Evolutionary conservation across 169 alveolate species (phyloP).

Genomic region (Plasmodium chabaudi): DNA sequence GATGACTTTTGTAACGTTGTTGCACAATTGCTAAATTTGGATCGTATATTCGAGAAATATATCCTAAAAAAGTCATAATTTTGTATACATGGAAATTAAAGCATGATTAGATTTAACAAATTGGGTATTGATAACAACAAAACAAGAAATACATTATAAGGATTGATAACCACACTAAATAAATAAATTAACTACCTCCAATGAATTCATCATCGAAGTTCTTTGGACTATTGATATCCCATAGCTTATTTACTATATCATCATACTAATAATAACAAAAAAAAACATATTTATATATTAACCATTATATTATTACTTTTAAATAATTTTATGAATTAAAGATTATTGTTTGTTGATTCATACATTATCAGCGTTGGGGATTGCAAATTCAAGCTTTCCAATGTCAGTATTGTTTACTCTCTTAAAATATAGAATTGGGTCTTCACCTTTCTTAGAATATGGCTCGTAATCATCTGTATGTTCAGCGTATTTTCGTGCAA

Average conservation of each 20-base stretch:
- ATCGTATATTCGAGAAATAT: constrained; percentile 35
- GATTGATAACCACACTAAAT: neutral
- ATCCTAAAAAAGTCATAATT: constrained; percentile 8
- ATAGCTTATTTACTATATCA: constrained; percentile 19
- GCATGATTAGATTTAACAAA: neutral
- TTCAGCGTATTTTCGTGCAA: constrained; percentile 10
- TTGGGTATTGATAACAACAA: neutral
- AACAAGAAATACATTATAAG: neutral
- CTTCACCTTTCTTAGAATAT: constrained; percentile 21
- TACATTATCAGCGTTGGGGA: constrained; percentile 47
- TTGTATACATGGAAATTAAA: neutral
- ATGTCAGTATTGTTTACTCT: constrained; percentile 55
- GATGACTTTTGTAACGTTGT: constrained; percentile 57
- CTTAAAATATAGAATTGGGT: constrained; percentile 35
- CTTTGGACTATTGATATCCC: constrained; percentile 64
- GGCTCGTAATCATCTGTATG: constrained; percentile 9
- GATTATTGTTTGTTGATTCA: neutral
- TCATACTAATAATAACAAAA: constrained; percentile 38
- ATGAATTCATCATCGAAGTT: constrained; percentile 40
- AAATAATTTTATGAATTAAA: neutral
- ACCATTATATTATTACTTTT: neutral
- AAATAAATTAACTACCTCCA: constrained; percentile 28
- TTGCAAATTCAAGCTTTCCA: constrained; percentile 28
- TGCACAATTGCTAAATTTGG: constrained; percentile 27
- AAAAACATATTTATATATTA: neutral